Evolutionary conservation across 2,329 filamentous ascomycete species (phyloP).

Genomic region (Colletotrichum orchidophilum): DNA sequence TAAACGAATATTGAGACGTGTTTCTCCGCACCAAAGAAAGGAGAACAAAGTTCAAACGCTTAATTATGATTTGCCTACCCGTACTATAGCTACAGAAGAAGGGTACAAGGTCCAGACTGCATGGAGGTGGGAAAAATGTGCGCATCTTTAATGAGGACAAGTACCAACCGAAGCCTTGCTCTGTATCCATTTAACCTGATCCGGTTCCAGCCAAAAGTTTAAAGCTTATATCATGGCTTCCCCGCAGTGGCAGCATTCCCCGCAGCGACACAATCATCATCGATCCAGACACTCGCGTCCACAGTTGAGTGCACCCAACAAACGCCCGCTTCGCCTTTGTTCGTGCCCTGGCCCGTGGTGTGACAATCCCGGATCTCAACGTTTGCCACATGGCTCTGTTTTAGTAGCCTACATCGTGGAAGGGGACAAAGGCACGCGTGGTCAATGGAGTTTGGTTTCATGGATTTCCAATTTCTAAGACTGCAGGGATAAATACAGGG

Average conservation of each 20-base stretch:
- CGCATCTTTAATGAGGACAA: too few species aligned
- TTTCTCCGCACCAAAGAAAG: too few species aligned
- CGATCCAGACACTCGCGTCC: background rate
- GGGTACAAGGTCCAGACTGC: too few species aligned
- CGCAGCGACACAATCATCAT: too few species aligned
- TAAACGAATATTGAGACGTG: too few species aligned
- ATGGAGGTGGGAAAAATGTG: too few species aligned
- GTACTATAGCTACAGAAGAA: too few species aligned
- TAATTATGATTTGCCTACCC: too few species aligned
- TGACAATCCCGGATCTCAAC: background rate
- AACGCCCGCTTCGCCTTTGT: background rate
- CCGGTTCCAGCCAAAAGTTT: background rate
- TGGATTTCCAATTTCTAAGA: background rate
- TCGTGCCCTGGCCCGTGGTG: background rate
- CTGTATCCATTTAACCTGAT: too few species aligned
- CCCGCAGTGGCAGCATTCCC: background rate
- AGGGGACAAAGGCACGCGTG: background rate
- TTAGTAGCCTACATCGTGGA: background rate
- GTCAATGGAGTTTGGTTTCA: background rate
- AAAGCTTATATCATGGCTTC: background rate
- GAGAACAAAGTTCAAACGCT: too few species aligned
- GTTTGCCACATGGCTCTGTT: background rate
- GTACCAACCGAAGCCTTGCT: too few species aligned
- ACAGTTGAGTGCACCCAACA: background rate
- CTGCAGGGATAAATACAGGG: background rate